phyloP scores from a whole-genome alignment of 495 filamentous ascomycete genomes.

The Tuber aestivum region DNA sequence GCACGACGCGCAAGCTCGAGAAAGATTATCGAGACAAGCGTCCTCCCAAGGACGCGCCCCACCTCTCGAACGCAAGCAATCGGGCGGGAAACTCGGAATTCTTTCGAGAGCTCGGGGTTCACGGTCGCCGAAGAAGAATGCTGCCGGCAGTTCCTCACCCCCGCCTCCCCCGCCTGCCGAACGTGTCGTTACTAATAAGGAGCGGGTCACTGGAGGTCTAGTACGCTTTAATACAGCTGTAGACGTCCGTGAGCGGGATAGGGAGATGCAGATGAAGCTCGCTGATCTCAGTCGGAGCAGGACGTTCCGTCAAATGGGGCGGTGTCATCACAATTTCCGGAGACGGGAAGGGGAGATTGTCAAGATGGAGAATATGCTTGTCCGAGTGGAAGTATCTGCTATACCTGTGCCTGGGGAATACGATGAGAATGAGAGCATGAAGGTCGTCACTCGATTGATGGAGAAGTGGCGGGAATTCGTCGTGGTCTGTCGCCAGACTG shows the following conservation, averaged over 20 bases:
- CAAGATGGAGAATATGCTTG: conserved; percentile 71
- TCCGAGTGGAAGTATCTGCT: conserved; percentile 58
- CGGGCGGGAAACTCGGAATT: background rate
- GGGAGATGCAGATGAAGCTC: conserved; percentile 35
- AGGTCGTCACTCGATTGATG: conserved; percentile 55
- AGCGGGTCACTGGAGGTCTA: conserved; percentile 33
- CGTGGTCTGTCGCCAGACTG: conserved; percentile 60
- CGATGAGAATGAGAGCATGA: conserved; percentile 60
- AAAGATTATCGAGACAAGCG: conserved; percentile 10
- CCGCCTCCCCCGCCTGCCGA: conserved; percentile 6
- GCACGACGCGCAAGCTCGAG: conserved; percentile 31
- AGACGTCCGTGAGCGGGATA: conserved; percentile 35
- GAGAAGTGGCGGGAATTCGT: conserved; percentile 70
- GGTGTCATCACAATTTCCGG: conserved; percentile 21
- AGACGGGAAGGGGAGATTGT: conserved; percentile 54
- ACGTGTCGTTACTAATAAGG: conserved; percentile 32
- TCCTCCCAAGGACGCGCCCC: background rate
- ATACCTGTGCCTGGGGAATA: conserved; percentile 57
- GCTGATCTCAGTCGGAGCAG: conserved; percentile 36
- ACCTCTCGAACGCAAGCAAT: background rate
- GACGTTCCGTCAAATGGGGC: conserved; percentile 19
- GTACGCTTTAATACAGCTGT: conserved; percentile 42
- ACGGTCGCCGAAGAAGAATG: conserved; percentile 14
- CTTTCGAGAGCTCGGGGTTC: background rate
- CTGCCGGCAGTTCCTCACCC: background rate